Base-by-base conservation (phyloP, 1,284 basidiomycete genomes). In the Caloboletus inedulis region DNA sequence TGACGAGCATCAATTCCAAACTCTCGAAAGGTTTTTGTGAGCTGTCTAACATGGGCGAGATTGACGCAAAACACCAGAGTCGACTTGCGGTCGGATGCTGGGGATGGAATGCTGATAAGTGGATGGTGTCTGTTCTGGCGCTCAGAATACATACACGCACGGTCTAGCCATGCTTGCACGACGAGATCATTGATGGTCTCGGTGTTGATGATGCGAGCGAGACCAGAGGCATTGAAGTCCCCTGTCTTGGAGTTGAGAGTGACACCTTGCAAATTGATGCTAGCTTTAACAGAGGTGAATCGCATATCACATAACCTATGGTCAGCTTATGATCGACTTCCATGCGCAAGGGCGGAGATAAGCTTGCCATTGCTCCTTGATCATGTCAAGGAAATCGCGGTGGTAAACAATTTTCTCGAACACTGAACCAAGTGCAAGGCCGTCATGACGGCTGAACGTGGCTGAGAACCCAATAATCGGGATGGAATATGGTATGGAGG, bases 391-490 rank as follows among this genome's bases (percentile, higher is more conserved):
- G 62, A 97, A 93, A 59, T 94, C 91, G n/a, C 85, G 82, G 67
- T 99, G 96, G 64, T 93, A 99, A 0, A 98, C 96, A 53, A 98
- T 96, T 47, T 81, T 77, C 64, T 98, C 84, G 61, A 96, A 98
- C 0, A 96, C 88, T 1, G 87, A 87, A 3, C 91, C 86, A 7
- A 99, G 79, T 0, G 94, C 91, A 3, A 96, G 76, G 9, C 94
- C 91, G 64, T 99, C 95, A 63, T 96, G 91, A 21, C 96, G 80
- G 58, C 85, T 87, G 72, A 98, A 97, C 0, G 96, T 99, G 1
- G 96, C 95, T 35, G 92, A 94, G 70, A 99, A 98, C 0, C 95
- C 96, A 49, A 99, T 79, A 54, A 98, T 85, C 3, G 95, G 94
- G 18, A 95, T 81, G 21, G 73, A 69, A 55, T 81, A 75, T n/a